Percentiles rank a stretch among this genome's conserved stretches.
phyloP scores from a whole-genome alignment of 2,329 filamentous ascomycete species.

The Lachnellula arida region DNA sequence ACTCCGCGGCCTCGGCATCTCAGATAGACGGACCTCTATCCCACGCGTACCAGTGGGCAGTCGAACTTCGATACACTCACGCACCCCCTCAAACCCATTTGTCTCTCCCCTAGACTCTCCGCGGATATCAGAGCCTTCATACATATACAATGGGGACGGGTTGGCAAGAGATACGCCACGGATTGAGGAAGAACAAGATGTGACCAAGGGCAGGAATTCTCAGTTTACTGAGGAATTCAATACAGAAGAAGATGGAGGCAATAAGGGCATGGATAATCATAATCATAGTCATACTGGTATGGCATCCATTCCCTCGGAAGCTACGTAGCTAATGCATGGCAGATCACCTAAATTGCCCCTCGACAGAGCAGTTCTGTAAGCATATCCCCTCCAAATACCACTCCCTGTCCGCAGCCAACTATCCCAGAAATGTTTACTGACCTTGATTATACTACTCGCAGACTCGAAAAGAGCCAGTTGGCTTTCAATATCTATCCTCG shows the following conservation, averaged over 20 bases:
- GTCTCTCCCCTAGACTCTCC: background rate
- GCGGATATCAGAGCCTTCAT: background rate
- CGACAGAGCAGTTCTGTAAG: background rate
- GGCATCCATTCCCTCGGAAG: background rate
- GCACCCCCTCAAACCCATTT: conserved; percentile 3
- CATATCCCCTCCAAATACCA: too few species aligned
- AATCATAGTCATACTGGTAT: conserved; percentile 1
- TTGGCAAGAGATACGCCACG: background rate
- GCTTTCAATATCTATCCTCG: conserved; percentile 5
- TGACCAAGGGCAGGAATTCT: background rate
- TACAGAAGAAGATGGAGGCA: background rate
- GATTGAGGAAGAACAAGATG: background rate
- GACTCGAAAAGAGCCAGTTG: background rate
- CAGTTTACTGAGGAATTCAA: conserved; percentile 2
- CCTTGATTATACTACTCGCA: too few species aligned
- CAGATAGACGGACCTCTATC: background rate
- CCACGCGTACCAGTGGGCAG: conserved; percentile 2
- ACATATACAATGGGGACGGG: conserved; percentile 1
- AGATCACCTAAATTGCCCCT: conserved; percentile 5
- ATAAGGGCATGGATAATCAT: conserved; percentile 3
- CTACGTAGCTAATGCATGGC: background rate
- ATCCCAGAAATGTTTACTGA: too few species aligned
- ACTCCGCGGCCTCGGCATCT: background rate
- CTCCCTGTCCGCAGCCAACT: too few species aligned
- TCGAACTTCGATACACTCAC: background rate